These are phyloP conservation scores for Gynandropsis gynandra DNA, from an alignment of 345 rosid genomes.

Conservation along the genomic window DNA sequence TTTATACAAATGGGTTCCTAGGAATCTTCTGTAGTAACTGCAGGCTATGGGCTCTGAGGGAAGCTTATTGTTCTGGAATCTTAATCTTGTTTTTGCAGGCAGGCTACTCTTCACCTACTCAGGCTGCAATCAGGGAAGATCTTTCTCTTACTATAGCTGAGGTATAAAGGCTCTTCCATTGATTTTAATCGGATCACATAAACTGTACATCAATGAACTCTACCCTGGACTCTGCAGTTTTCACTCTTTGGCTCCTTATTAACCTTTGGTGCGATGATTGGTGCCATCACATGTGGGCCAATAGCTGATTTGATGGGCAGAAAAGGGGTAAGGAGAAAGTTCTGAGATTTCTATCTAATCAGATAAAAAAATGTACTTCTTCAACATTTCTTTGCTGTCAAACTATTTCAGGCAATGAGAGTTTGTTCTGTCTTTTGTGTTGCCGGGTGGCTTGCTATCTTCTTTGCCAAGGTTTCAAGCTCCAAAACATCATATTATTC, in stretches of 20 bases:
- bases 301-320: slow-evolving; percentile 82
- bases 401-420: slow-evolving; percentile 64
- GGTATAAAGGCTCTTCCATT: slow-evolving; percentile 29
- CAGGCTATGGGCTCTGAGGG: background rate
- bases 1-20: too few relatives aligned
- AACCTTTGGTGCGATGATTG: slow-evolving; percentile 93
- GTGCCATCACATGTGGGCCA: slow-evolving; percentile 80
- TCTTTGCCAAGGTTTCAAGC: slow-evolving; percentile 61
- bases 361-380: background rate
- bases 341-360: background rate
- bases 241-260: slow-evolving; percentile 80
- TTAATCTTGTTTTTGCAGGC: slow-evolving; percentile 40
- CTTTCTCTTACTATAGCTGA: slow-evolving; percentile 55
- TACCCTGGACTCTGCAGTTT: slow-evolving; percentile 39
- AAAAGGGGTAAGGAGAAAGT: slow-evolving; percentile 52
- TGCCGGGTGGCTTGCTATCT: slow-evolving; percentile 81
- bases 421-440: slow-evolving; percentile 49
- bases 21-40: background rate
- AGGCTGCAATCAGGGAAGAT: slow-evolving; percentile 68
- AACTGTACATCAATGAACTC: background rate
- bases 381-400: slow-evolving; percentile 7
- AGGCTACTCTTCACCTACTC: slow-evolving; percentile 87
- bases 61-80: background rate
- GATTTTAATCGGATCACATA: background rate
- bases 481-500: slow-evolving; percentile 4